Evolutionary conservation across 2,329 filamentous ascomycete genomes (phyloP).

Genomic region (Dichotomopilus funicola): DNA sequence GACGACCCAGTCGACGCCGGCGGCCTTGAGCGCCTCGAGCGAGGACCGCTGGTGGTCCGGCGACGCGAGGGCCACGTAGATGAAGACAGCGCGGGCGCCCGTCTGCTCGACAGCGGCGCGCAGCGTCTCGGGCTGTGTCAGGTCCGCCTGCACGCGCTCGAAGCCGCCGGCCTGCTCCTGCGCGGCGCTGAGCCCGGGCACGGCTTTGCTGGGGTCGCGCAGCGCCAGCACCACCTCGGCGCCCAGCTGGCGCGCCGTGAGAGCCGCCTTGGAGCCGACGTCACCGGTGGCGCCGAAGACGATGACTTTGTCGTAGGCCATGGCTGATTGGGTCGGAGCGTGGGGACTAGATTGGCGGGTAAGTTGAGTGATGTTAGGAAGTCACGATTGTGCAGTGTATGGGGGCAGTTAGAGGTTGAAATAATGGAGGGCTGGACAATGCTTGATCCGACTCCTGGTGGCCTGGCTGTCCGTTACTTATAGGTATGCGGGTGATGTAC

Average conservation of each 20-base stretch:
- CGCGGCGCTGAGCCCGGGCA: slow-evolving; percentile 24
- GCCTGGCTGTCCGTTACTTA: too few species aligned
- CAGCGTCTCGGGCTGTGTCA: slow-evolving; percentile 36
- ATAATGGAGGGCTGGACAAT: too few species aligned
- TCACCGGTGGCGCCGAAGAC: slow-evolving; percentile 45
- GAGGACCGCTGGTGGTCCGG: slow-evolving; percentile 35
- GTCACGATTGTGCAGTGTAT: too few species aligned
- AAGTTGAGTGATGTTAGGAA: too few species aligned
- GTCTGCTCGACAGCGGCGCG: slow-evolving; percentile 34
- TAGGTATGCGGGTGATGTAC: too few species aligned
- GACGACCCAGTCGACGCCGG: slow-evolving; percentile 38
- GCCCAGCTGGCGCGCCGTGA: slow-evolving; percentile 33
- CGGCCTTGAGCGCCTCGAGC: slow-evolving; percentile 37
- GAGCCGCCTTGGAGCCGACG: slow-evolving; percentile 37
- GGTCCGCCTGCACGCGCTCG: slow-evolving; percentile 20
- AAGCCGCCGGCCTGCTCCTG: background rate
- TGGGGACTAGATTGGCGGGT: too few species aligned
- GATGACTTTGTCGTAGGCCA: slow-evolving; percentile 26
- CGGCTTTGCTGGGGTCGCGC: slow-evolving; percentile 38
- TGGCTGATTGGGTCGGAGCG: too few species aligned
- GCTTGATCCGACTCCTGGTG: too few species aligned
- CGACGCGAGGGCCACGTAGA: slow-evolving; percentile 34
- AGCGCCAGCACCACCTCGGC: slow-evolving; percentile 42
- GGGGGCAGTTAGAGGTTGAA: too few species aligned
- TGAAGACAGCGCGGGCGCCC: slow-evolving; percentile 39